Evolutionary conservation across 495 filamentous ascomycete species (phyloP).

Genomic region (Podospora tetraspora): DNA sequence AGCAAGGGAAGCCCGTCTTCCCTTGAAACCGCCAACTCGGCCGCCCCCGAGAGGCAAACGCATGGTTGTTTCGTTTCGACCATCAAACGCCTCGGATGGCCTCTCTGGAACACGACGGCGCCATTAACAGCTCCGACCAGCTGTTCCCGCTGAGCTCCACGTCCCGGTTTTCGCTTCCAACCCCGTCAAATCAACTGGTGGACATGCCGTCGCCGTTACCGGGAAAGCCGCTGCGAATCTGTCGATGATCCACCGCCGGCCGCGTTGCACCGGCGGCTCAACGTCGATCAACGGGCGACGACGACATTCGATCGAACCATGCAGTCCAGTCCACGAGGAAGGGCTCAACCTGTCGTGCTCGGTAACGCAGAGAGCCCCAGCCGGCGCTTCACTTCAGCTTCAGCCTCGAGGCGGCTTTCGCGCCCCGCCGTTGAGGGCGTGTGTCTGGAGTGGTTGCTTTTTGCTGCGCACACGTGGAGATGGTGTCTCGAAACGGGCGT

Average conservation of each 20-base stretch:
- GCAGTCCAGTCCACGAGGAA: background rate
- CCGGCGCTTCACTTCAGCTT: background rate
- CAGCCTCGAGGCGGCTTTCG: background rate
- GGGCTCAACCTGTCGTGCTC: background rate
- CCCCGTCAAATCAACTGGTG: background rate
- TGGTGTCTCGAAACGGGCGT: background rate
- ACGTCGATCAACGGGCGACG: background rate
- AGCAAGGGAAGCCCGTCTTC: background rate
- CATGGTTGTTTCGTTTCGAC: background rate
- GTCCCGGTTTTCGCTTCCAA: background rate
- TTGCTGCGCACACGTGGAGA: slow-evolving; percentile 5
- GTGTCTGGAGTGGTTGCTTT: background rate
- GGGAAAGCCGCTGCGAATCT: background rate
- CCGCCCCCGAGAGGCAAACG: background rate
- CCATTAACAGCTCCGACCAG: background rate
- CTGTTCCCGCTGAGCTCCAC: background rate
- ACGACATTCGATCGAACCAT: background rate
- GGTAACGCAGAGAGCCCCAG: background rate
- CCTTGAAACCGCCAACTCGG: background rate
- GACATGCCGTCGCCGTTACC: background rate
- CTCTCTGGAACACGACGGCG: background rate
- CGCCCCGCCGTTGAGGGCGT: background rate
- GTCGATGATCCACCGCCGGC: background rate
- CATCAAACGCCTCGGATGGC: background rate
- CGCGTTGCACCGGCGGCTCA: slow-evolving; percentile 7